These are phyloP conservation scores for Penicillium frequentans DNA, from an alignment of 2,329 filamentous ascomycete species.

Conservation along the genomic window DNA sequence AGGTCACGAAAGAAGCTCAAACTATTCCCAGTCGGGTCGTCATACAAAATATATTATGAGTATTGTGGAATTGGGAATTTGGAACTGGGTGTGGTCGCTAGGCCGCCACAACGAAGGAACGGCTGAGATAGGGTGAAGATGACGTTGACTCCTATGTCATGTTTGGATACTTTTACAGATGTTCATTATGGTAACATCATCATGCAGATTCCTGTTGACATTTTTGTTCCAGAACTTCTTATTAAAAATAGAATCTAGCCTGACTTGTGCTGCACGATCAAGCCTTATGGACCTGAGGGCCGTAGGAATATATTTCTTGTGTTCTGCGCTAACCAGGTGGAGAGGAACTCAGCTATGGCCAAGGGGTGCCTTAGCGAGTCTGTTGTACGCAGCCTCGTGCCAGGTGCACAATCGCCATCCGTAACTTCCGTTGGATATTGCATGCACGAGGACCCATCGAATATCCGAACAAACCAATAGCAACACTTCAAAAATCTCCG, in stretches of 20 bases:
- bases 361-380: not conserved
- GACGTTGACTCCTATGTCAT: not conserved
- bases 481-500: not conserved
- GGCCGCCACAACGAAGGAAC: too few species aligned
- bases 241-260: not conserved
- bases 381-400: not conserved
- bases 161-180: not conserved
- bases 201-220: not conserved
- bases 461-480: not conserved
- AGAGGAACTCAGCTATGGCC: not conserved
- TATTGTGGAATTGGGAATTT: not conserved
- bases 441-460: not conserved
- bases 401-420: not conserved
- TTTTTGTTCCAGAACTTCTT: not conserved
- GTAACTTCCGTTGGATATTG: not conserved
- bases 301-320: not conserved
- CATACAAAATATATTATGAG: not conserved
- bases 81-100: too few species aligned
- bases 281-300: not conserved
- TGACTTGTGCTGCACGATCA: not conserved
- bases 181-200: not conserved
- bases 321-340: not conserved
- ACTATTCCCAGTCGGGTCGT: too few species aligned
- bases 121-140: not conserved
- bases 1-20: too few species aligned